Evolutionary conservation across 1,139 yeast species (phyloP), one percentile per base, ranked within the genome.

Genomic region (Geotrichum reessii): DNA sequence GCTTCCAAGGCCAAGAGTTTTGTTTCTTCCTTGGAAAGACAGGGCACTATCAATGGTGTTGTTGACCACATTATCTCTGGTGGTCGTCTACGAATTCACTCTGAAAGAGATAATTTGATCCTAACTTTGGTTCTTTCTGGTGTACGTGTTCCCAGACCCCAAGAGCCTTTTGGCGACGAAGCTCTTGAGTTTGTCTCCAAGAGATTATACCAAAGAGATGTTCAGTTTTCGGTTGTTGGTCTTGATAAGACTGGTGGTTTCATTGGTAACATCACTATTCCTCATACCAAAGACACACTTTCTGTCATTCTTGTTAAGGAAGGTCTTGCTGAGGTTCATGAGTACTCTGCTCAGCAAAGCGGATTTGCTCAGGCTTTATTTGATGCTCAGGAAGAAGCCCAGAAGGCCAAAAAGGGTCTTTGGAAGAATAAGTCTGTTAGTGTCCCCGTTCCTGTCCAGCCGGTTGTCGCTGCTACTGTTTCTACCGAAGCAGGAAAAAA

Each of bases 221-320:
- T 88, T 53, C 84, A 81, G 64, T 77, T 89, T 64, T 86, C 85
- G 59, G 80, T 89, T 28, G 81, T 82, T 63, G 86, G 82, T 61
- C 80, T 81, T 58, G 97, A 90, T 70, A 87, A 85, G 68, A 78
- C 86, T 61, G 96, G 96, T 61, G 88, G 87, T 0, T 90, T 89
- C 66, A 82, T 88, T 69, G 95, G 96, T 56, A 82, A 85, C 66
- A 67, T 88, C 57, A 86, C 76, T 68, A 69, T 82, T 14, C 81
- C 81, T 25, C 78, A 82, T 8, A 78, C 78, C 53, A 63, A 61
- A 51, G 69, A 74, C 40, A 91, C 95, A 14, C 78, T 86, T 58
- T 91, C 87, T 66, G 74, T 79, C 5, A 72, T 76, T n/a, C 76
- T 90, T 59, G 76, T 87, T 62, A 79, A 78, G 54, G 81, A 81